Evolutionary conservation across 2,329 filamentous ascomycete genomes (phyloP), one percentile per base, ranked within the genome.

Genomic region (Cytospora piceicola): DNA sequence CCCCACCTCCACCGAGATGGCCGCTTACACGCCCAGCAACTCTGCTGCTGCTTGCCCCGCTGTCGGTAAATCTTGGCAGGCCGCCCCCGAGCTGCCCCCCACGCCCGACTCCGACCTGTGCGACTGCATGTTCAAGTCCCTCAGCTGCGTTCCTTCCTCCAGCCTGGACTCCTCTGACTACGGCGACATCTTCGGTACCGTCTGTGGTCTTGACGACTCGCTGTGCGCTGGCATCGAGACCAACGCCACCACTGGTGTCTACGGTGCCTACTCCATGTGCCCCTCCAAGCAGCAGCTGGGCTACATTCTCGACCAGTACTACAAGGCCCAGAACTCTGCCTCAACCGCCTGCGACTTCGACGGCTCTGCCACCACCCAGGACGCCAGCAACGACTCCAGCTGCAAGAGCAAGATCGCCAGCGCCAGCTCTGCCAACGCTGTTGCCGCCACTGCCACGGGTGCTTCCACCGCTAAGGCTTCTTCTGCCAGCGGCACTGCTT

Each of bases 211-310:
- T 54, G 75, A 82, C 66, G 75, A 78, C 55, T 74, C 77, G 42
- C 82, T 85, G 70, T 95, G 92, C 79, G 79, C 77, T 29, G 91
- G 89, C 63, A 93, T 95, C 78, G 80, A 78, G 69, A 83, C 83
- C 70, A 90, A 94, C 77, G 84, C 84, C 60, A 86, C 84, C 67
- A 84, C 82, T 24, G 92, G 90, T 73, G 79, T 83, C 68, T 95
- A 91, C 77, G 92, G 92, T 71, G 85, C 90, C 57, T 93, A 91
- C 82, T 86, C 87, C 77, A 92, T 93, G 88, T 96, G 92, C 82
- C 82, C 83, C 71, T 74, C 85, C 72, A 82, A 83, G 71, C 83
- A 92, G 78, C 86, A 93, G 83, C 86, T 96, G 51, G 86, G 86
- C 65, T 93, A 86, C 75, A 90, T 88, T 58, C 85, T 94, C 70